Conservation (phyloP, 352 stramenopile species). For the Globisporangium sylvaticum region DNA sequence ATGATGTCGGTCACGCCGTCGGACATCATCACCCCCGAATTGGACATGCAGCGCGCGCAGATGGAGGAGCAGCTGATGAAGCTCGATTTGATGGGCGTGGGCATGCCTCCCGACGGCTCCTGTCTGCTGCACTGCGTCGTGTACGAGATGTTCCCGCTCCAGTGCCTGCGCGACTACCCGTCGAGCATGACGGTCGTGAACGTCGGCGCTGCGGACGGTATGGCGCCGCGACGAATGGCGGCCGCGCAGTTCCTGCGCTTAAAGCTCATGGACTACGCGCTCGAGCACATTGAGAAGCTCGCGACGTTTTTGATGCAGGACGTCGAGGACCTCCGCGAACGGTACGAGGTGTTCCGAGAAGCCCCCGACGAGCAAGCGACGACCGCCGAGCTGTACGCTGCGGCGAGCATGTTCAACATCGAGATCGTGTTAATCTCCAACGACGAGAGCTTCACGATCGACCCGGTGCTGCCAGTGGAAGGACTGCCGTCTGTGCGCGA, state of each 20-base stretch:
- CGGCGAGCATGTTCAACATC: slow-evolving; percentile 80
- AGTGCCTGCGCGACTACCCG: slow-evolving; percentile 70
- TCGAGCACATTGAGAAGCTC: slow-evolving; percentile 57
- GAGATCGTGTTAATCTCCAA: slow-evolving; percentile 80
- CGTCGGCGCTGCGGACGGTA: slow-evolving; percentile 70
- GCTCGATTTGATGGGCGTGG: slow-evolving; percentile 59
- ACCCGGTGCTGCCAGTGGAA: slow-evolving; percentile 62
- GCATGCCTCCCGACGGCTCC: slow-evolving; percentile 79
- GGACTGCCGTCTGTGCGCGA: slow-evolving; percentile 59
- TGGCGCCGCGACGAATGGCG: slow-evolving; percentile 64
- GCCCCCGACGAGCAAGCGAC: slow-evolving; percentile 74
- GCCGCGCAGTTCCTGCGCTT: slow-evolving; percentile 60
- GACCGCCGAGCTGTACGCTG: slow-evolving; percentile 72
- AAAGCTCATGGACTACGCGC: slow-evolving; percentile 70
- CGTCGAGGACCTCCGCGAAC: slow-evolving; percentile 57
- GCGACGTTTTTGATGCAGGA: slow-evolving; percentile 70
- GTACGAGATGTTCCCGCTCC: slow-evolving; percentile 83
- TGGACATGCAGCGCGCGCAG: slow-evolving; percentile 70
- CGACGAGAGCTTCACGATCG: slow-evolving; percentile 79
- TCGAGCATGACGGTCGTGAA: slow-evolving; percentile 76
- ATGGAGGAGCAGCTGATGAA: slow-evolving; percentile 74
- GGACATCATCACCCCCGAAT: slow-evolving; percentile 58
- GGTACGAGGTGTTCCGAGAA: slow-evolving; percentile 72
- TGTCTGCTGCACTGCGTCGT: slow-evolving; percentile 82
- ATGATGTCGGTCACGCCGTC: slow-evolving; percentile 68